Percentiles rank a stretch among this genome's conserved stretches.
phyloP scores from a whole-genome alignment of 2,329 filamentous ascomycete species.

The Hymenoscyphus salicellus region DNA sequence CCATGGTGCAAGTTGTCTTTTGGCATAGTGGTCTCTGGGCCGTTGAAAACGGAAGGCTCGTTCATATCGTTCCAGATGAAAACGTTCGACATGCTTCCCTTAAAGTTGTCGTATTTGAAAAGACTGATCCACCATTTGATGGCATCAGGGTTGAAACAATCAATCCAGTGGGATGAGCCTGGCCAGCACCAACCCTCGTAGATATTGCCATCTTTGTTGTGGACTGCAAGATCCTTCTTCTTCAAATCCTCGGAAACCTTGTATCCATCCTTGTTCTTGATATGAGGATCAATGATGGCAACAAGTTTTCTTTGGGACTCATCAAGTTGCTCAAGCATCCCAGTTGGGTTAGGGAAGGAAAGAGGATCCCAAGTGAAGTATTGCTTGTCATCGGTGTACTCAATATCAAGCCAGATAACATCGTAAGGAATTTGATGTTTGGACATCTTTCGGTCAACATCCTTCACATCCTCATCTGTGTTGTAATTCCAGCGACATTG shows the following conservation, averaged over 20 bases:
- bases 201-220: conserved; percentile 83
- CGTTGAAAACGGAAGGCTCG: conserved; percentile 97
- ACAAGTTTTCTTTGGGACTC: conserved; percentile 85
- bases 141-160: conserved; percentile 91
- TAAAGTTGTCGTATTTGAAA: conserved; percentile 85
- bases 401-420: conserved; percentile 97
- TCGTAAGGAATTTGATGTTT: conserved; percentile 95
- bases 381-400: conserved; percentile 95
- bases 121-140: conserved; percentile 86
- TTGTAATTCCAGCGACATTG: conserved; percentile 99
- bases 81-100: conserved; percentile 79
- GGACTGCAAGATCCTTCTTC: conserved; percentile 76
- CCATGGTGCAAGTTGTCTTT: conserved; percentile 93
- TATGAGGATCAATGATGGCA: conserved; percentile 93
- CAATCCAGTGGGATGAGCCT: conserved; percentile 92
- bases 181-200: conserved; percentile 99
- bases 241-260: conserved; percentile 75
- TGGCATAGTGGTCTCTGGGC: conserved; percentile 96
- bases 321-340: conserved; percentile 86
- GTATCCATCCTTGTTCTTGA: conserved; percentile 87
- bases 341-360: conserved; percentile 79
- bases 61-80: conserved; percentile 99
- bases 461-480: conserved; percentile 92
- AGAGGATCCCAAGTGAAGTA: conserved; percentile 97
- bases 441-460: conserved; percentile 95